Conservation (phyloP, 1,284 basidiomycete genomes). For the Vanrija humicola region DNA sequence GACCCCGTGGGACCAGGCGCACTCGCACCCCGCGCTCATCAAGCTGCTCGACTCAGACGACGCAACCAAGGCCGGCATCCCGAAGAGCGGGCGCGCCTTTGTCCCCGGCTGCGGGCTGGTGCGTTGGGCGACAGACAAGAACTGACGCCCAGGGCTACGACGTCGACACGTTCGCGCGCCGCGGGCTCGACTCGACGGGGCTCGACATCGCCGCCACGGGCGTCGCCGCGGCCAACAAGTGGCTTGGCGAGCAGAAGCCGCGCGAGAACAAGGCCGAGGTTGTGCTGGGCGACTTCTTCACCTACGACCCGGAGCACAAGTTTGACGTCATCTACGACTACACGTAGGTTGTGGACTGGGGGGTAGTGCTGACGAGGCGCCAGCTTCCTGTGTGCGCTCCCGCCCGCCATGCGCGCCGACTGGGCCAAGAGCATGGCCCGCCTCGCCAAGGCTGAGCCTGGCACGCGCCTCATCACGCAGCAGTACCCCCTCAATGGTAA, state of each 20-base stretch:
- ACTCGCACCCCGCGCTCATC: slow-evolving; percentile 57
- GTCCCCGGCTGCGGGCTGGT: slow-evolving; percentile 71
- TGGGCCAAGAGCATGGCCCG: slow-evolving; percentile 61
- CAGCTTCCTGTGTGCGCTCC: slow-evolving; percentile 69
- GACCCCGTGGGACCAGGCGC: slow-evolving; percentile 57
- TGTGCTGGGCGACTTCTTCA: slow-evolving; percentile 58
- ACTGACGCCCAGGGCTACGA: slow-evolving; percentile 60
- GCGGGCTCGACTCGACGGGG: slow-evolving; percentile 55
- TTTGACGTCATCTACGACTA: slow-evolving; percentile 65
- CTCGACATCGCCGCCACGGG: slow-evolving; percentile 61
- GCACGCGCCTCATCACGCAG: slow-evolving; percentile 57
- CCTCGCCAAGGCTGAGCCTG: slow-evolving; percentile 59
- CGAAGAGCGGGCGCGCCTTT: slow-evolving; percentile 57
- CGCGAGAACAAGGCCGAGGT: slow-evolving; percentile 41
- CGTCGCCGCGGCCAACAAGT: slow-evolving; percentile 56
- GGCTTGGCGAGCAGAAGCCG: slow-evolving; percentile 20
- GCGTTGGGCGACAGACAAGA: slow-evolving; percentile 22
- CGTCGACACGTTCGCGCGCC: slow-evolving; percentile 55
- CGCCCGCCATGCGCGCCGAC: slow-evolving; percentile 54
- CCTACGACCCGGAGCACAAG: slow-evolving; percentile 46
- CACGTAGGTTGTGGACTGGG: slow-evolving; percentile 53
- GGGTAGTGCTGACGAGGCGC: slow-evolving; percentile 5
- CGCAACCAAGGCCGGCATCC: slow-evolving; percentile 50
- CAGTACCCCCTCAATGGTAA: slow-evolving; percentile 53
- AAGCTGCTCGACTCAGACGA: slow-evolving; percentile 55